phyloP scores from a whole-genome alignment of 768 basidiomycete species.

The Naganishia friedmannii region DNA sequence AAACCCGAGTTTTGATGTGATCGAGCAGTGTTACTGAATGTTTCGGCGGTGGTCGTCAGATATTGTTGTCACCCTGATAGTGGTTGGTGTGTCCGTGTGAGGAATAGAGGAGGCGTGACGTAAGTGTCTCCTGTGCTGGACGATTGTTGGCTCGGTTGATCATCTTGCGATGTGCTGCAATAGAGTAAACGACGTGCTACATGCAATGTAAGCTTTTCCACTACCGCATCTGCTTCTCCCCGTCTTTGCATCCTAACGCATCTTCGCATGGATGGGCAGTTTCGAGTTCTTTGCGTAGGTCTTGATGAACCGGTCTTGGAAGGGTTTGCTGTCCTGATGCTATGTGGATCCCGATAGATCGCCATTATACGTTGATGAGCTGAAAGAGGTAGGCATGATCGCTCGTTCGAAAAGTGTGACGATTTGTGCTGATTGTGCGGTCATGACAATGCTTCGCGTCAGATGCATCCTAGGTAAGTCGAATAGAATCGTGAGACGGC shows the following conservation, averaged over 20 bases:
- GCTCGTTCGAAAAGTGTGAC: not conserved
- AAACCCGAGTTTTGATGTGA: not conserved
- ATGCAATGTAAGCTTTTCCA: conserved; percentile 30
- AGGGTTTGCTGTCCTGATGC: not conserved
- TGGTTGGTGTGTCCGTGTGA: conserved; percentile 33
- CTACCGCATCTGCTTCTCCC: not conserved
- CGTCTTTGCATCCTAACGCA: not conserved
- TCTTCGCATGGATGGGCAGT: not conserved
- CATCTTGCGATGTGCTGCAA: not conserved
- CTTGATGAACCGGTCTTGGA: not conserved
- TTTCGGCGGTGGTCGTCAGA: not conserved
- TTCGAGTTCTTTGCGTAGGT: conserved; percentile 36
- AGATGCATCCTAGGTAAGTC: conserved; percentile 11
- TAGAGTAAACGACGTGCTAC: conserved; percentile 36
- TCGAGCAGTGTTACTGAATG: not conserved
- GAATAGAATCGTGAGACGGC: not conserved
- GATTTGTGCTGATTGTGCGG: not conserved
- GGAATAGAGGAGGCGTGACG: conserved; percentile 36
- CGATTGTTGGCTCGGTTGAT: not conserved
- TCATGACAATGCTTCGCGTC: not conserved
- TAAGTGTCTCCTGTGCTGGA: conserved; percentile 10
- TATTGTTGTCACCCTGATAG: conserved; percentile 33
- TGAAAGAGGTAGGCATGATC: conserved; percentile 30
- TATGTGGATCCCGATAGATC: conserved; percentile 9
- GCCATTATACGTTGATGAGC: conserved; percentile 33